Base-by-base conservation (phyloP, 2,329 filamentous ascomycete species). In the Rhytidhysteron rufulum region DNA sequence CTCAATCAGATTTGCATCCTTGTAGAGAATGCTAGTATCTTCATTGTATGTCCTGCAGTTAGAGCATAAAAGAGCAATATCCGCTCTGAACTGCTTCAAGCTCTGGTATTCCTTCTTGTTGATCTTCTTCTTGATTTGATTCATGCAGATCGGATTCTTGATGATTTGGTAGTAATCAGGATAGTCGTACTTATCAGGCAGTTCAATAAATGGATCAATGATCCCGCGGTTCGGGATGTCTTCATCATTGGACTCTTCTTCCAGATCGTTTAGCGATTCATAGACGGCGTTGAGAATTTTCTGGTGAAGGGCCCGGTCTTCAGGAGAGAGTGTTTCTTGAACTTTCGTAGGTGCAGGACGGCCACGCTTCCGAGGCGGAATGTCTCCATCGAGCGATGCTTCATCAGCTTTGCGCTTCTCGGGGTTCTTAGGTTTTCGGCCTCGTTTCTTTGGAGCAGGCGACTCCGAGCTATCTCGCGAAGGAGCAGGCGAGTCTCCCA, bases 1-100 rank as follows among this genome's bases (percentile, higher is more conserved):
- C 78, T 95, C 87, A 67, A 98, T 96, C 40, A 85, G 75, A 65
- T 90, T 90, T 36, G 91, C 91, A 73, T 98, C 93, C 57, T 87
- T 79, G 70, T 90, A 97, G 39, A 98, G 78, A 55, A 94, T 74
- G 66, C 90, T 96, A 42, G 85, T 86, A 60, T 97, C 93, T 67
- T 98, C 94, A 58, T 98, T 98, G 74, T 95, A 98, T 3, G 86
- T 93, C 63, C 88, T 81, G 50, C 91, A 95, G 66, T 98, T 98
- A 61, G 78, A 82, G 64, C 90, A 93, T 67, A 98, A 79, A 48
- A 91, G 70, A 37, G 82, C 80, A 47, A 98, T 83, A 59, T 98
- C 94, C 51, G 79, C 81, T 40, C 82, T 79, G 75, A 98, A 81
- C 53, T 90, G 87, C 59, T 79, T 82, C 45, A 96, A 69, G 57